Percentiles rank a stretch among this genome's conserved stretches.
Conservation (phyloP, 768 basidiomycete species). For the Psilocybe cubensis region DNA sequence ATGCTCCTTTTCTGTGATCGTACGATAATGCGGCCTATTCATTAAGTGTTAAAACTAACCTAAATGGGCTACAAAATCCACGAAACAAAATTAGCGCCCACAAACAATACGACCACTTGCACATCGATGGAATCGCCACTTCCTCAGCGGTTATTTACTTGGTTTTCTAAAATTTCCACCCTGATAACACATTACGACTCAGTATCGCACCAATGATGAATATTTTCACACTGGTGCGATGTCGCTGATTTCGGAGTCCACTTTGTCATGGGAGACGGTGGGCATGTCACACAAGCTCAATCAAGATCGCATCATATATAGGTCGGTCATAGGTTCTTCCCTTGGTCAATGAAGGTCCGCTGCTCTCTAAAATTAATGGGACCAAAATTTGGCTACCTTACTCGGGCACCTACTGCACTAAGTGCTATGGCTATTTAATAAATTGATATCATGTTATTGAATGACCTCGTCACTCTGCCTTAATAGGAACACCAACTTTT, state of each 20-base stretch:
- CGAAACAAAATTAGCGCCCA: background rate
- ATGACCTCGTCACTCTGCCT: too few species aligned
- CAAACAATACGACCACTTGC: background rate
- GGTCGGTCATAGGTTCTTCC: background rate
- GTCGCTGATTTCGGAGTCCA: constrained; percentile 11
- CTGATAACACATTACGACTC: background rate
- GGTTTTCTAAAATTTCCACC: background rate
- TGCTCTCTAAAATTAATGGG: background rate
- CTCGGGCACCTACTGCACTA: background rate
- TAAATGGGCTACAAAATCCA: background rate
- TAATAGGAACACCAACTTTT: background rate
- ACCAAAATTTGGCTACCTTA: constrained; percentile 1
- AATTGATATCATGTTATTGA: too few species aligned
- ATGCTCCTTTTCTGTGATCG: background rate
- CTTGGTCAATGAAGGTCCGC: background rate
- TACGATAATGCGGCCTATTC: background rate
- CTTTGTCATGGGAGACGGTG: constrained; percentile 12
- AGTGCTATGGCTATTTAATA: too few species aligned
- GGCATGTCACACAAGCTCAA: constrained; percentile 1
- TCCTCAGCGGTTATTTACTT: background rate
- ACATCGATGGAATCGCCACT: background rate
- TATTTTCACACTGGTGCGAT: background rate
- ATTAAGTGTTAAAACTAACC: background rate
- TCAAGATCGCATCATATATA: background rate
- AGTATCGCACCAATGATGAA: constrained; percentile 11